Evolutionary conservation across 768 basidiomycete genomes (phyloP), one percentile per base, ranked within the genome.

Genomic region (Coprinopsis marcescibilis): DNA sequence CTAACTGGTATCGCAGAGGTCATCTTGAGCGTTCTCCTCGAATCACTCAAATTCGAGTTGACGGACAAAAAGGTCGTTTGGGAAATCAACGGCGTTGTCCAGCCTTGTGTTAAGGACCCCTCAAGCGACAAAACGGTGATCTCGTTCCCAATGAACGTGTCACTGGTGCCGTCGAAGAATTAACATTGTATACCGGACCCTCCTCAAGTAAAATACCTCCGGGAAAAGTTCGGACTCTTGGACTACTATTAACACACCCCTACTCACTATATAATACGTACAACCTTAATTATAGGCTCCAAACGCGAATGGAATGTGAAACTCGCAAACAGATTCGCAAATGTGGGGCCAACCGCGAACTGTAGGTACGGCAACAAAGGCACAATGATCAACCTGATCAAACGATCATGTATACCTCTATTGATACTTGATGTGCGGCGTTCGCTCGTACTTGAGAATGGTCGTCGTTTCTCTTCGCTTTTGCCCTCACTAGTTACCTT

Each of bases 1-100:
- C 32, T 37, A 12, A 33, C 19, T 4, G 13, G n/a, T 14, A 12
- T 2, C 2, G 4, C 43, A 55, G 53, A 55, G 50, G 50, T 49
- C 19, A 20, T 55, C 12, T 36, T 55, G 4, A 51, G 30, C n/a
- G 41, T 47, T 2, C 47, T 55, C 12, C 40, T 55, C 14, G 46
- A 45, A 14, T 15, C 43, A 1, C 45, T 55, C 42, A 29, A 49
- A 25, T 43, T 55, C 15, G 8, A 19, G 10, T 26, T 17, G 5
- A 13, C 41, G 2, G 26, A 41, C 2, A 30, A 55, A 17, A 32
- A 46, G 20, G 48, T 55, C 26, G 13, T 33, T 8, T 55, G 50
- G 50, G 41, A 44, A 19, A 8, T 43, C 24, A 43, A 43, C 19
- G 41, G 41, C 4, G 41, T 19, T n/a, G 26, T 30, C 14, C 41